Base-by-base conservation (phyloP, 805 yeast genomes). In the Grigorovia humatica region DNA sequence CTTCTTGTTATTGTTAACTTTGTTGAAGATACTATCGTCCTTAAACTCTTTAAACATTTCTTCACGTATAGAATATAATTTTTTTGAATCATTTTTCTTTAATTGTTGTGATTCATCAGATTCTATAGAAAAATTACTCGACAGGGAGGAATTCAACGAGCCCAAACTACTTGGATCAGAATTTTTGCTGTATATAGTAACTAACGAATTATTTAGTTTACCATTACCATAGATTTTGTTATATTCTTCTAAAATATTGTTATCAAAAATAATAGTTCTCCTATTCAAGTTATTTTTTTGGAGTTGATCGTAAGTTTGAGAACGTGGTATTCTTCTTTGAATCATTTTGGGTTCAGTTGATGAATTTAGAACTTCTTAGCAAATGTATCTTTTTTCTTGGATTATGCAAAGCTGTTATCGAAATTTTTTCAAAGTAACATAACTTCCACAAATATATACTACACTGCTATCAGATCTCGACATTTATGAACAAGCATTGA, bases 231-330 rank as follows among this genome's bases (percentile, higher is more conserved):
- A 44, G n/a, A 65, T 66, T 18, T 60, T 42, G 48, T 59, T 60
- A 52, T 63, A 63, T 40, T 64, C 68, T 32, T 61, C 53, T 3
- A 63, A 58, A 41, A 63, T 48, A 13, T 55, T 57, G 32, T 60
- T 63, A 53, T 64, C 68, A 27, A 64, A 51, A 19, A 60, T 32
- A 19, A 61, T 56, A 13, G 64, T 63, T 48, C 64, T 57, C 51
- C 67, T 44, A n/a, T 50, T 50, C 8, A 52, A 42, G 23, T 18
- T 47, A 27, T 44, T 48, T 15, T 20, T 35, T 45, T 50, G 42
- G 9, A 32, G 15, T 9, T 32, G 9, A 8, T 32, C 38, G 15
- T 11, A 32, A 32, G 38, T 32, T 32, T 32, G 38, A 32, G 38
- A 32, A 32, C 38, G 38, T 32, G 38, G 38, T 32, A 32, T 5